Conservation (phyloP, 805 yeast species). For the Sugiyamaella marilandica region DNA sequence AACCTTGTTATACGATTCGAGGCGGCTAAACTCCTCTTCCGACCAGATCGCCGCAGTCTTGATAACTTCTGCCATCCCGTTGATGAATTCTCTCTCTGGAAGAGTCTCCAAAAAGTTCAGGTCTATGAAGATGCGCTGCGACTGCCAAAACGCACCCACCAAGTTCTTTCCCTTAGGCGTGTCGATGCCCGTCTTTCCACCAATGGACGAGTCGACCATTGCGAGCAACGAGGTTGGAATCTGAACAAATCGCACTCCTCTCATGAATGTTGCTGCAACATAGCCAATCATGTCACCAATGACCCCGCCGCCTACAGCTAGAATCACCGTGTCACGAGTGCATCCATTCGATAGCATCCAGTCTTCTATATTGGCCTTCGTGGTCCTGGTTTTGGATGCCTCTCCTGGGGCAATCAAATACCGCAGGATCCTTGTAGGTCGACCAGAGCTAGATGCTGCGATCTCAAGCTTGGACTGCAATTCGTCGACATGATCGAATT, state of each 20-base stretch:
- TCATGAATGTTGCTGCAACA: constrained; percentile 99
- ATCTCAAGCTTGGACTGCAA: constrained; percentile 55
- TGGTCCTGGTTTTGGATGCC: constrained; percentile 76
- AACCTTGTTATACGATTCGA: constrained; percentile 67
- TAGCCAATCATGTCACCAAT: constrained; percentile 99
- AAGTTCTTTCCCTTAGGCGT: constrained; percentile 94
- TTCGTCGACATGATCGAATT: constrained; percentile 35
- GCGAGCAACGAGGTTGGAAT: constrained; percentile 90
- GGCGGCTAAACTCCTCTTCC: constrained; percentile 76
- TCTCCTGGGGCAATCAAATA: constrained; percentile 91
- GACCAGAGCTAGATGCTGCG: constrained; percentile 13
- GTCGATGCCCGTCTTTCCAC: constrained; percentile 98
- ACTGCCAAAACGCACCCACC: constrained; percentile 97
- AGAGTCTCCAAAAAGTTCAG: constrained; percentile 79
- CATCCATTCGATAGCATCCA: constrained; percentile 77
- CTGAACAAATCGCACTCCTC: constrained; percentile 92
- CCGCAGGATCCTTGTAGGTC: constrained; percentile 52
- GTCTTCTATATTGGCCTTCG: constrained; percentile 92
- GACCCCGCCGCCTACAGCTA: constrained; percentile 97
- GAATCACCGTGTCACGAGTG: constrained; percentile 89
- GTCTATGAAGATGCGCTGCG: constrained; percentile 81
- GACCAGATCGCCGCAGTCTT: constrained; percentile 99
- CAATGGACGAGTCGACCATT: constrained; percentile 97
- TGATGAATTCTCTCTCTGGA: constrained; percentile 90
- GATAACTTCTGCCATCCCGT: constrained; percentile 97